A percentile compares a stretch with the other conserved stretches of the same genome.
These are phyloP conservation scores for Citrus sinensis DNA, from an alignment of 345 rosid species.

Conservation along the genomic window DNA sequence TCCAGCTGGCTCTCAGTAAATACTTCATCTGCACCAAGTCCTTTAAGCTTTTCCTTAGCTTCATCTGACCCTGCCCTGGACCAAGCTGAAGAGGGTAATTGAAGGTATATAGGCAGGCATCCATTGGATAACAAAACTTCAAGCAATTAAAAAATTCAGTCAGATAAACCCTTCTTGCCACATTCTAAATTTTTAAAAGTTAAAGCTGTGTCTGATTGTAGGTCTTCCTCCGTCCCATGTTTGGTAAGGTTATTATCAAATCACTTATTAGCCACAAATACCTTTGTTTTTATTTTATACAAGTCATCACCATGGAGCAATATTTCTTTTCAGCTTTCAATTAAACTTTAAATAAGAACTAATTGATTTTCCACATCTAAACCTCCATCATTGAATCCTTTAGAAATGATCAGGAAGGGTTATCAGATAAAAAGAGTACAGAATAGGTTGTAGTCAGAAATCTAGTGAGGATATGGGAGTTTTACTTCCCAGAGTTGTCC, in stretches of 20 bases:
- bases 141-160: background rate
- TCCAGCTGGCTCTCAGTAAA: slow-evolving; percentile 67
- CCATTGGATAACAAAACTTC: background rate
- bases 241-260: background rate
- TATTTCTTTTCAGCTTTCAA: background rate
- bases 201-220: background rate
- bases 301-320: background rate
- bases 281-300: background rate
- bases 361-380: background rate
- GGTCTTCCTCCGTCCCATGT: background rate
- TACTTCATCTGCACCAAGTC: slow-evolving; percentile 80
- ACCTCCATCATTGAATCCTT: background rate
- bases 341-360: background rate
- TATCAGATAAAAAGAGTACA: background rate
- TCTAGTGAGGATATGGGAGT: background rate
- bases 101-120: slow-evolving; percentile 1
- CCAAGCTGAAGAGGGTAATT: slow-evolving; percentile 21
- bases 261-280: background rate
- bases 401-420: background rate
- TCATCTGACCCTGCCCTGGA: slow-evolving; percentile 67
- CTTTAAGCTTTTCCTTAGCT: slow-evolving; percentile 55
- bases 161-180: background rate
- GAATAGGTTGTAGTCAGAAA: background rate
- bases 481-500: background rate
- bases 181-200: background rate